A percentile compares a stretch with the other conserved stretches of the same genome.
phyloP scores from a whole-genome alignment of 2,329 filamentous ascomycete species.

The Phaeophleospora eucalypticola region DNA sequence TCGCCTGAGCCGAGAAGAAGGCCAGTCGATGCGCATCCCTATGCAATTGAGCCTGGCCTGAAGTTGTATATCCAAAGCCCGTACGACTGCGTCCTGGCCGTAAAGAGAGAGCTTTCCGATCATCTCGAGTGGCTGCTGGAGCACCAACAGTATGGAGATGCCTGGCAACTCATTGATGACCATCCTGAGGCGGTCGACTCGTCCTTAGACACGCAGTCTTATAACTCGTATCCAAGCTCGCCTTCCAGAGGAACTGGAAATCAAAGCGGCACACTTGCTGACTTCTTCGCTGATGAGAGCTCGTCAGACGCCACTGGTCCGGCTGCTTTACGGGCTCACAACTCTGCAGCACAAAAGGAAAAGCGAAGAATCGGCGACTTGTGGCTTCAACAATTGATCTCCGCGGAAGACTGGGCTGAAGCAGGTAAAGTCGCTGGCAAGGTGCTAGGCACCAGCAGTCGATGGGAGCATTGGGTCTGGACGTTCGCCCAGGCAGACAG shows the following conservation, averaged over 20 bases:
- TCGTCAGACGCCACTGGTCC: conserved; percentile 44
- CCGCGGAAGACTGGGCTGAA: conserved; percentile 66
- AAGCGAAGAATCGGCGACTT: conserved; percentile 87
- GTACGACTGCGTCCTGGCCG: conserved; percentile 91
- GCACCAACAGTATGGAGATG: conserved; percentile 73
- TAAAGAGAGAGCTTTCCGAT: conserved; percentile 80
- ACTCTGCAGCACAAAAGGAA: conserved; percentile 70
- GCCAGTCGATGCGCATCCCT: conserved; percentile 40
- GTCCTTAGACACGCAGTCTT: conserved; percentile 34
- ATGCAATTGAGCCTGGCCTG: conserved; percentile 54
- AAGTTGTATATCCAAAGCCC: conserved; percentile 96
- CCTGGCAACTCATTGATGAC: conserved; percentile 84
- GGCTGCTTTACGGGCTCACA: conserved; percentile 26
- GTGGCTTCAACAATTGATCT: conserved; percentile 84
- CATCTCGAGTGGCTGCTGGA: conserved; percentile 83
- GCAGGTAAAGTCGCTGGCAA: conserved; percentile 79
- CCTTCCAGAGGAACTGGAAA: conserved; percentile 39
- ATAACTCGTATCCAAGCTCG: conserved; percentile 37
- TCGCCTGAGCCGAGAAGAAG: conserved; percentile 24
- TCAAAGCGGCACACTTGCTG: conserved; percentile 29
- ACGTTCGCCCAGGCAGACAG: conserved; percentile 80
- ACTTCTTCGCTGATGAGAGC: conserved; percentile 58
- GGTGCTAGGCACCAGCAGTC: conserved; percentile 71
- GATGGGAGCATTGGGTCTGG: conserved; percentile 97
- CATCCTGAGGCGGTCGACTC: conserved; percentile 66